Evolutionary conservation across 306 rosid genomes (phyloP).

Genomic region (Dalbergia cochinchinensis): DNA sequence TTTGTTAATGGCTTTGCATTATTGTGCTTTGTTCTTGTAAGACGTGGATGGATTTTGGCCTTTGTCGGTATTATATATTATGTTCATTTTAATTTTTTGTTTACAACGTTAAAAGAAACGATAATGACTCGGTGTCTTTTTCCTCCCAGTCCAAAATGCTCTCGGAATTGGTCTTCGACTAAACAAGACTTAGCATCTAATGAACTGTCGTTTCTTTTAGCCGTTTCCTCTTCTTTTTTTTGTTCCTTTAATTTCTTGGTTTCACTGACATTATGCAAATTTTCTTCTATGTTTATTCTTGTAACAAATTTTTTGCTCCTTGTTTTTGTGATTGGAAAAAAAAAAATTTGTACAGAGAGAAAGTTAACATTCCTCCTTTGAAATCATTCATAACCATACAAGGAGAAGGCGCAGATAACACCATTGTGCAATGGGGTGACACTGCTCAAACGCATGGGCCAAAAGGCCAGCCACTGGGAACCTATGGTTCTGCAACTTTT

Average conservation of each 20-base stretch:
- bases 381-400: conserved; percentile 89
- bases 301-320: not conserved
- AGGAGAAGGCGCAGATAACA: conserved; percentile 95
- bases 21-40: conserved; percentile 33
- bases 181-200: conserved; percentile 24
- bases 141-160: conserved; percentile 39
- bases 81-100: not conserved
- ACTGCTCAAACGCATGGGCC: conserved; percentile 85
- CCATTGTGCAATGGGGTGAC: conserved; percentile 99
- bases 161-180: conserved; percentile 39
- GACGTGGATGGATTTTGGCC: conserved; percentile 37
- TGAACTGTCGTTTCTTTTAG: conserved; percentile 35
- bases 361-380: conserved; percentile 77
- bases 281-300: conserved; percentile 9
- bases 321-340: not conserved
- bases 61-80: conserved; percentile 25
- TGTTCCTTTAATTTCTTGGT: not conserved
- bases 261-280: conserved; percentile 12
- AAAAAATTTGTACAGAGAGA: conserved; percentile 71
- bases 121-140: conserved; percentile 42
- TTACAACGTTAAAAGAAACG: conserved; percentile 3
- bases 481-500: conserved; percentile 89
- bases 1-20: conserved; percentile 10
- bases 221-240: not conserved
- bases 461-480: conserved; percentile 76